Base-by-base conservation (phyloP, 805 yeast species). In the Nakazawaea ambrosiae region DNA sequence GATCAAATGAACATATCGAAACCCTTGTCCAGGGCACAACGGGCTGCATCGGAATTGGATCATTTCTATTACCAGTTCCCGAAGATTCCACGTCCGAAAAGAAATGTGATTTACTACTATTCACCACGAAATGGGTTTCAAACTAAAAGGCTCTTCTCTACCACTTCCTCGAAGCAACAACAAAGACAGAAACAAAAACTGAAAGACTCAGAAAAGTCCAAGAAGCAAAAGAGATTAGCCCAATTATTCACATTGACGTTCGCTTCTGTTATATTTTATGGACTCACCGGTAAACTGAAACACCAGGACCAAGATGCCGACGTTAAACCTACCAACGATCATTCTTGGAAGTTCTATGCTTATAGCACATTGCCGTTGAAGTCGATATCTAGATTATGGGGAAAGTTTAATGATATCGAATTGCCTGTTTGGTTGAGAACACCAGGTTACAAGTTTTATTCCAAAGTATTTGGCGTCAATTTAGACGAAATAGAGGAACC, bases 361-460 rank as follows among this genome's bases (percentile, higher is more conserved):
- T 92, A 92, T 59, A 77, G 88, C 3, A 80, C 96, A 2, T 66
- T 92, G 33, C 99, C 99, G 1, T 70, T 92, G 54, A 87, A 89
- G 54, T 84, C 96, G 1, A 67, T 88, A 24, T 88, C 97, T 1
- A 73, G 99, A 44, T 61, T 90, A 31, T 92, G 99, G 99, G 99
- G 99, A 23, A 78, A 75, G 49, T 72, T 92, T 41, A 92, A 92
- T 55, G 78, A 79, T 39, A 69, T 89, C 31, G 80, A 77, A 32
- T 66, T 92, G 45, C 99, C 99, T 0, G 69, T 78, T 19, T 87
- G 96, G 94, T 50, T 90, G 43, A 73, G 99, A 49, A 76, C 70
- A 9, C 92, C 94, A 16, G 79, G 96, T 6, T 92, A 70, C 61
- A 72, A 67, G 51, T 66, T 89, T 38, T 92, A 92, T 55, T 74